These are phyloP conservation scores for Ophidiomyces ophidiicola DNA, from an alignment of 2,329 filamentous ascomycete genomes.

Conservation along the genomic window DNA sequence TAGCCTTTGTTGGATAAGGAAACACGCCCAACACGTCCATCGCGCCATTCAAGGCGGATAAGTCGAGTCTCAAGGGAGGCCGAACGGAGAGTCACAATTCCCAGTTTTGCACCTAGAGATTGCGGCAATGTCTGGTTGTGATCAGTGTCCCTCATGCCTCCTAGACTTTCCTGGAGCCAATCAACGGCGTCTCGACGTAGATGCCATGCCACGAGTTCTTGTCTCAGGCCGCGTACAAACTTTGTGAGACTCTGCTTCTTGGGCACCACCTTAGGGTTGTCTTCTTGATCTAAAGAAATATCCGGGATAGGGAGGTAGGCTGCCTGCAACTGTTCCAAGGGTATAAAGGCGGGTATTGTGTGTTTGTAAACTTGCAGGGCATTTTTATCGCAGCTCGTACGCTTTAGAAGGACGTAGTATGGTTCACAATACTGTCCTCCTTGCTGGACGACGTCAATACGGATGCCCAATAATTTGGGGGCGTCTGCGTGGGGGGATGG, in stretches of 20 bases:
- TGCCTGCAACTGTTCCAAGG: conserved; percentile 28
- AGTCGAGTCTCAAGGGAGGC: conserved; percentile 32
- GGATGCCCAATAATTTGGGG: conserved; percentile 29
- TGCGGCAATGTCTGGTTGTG: background rate
- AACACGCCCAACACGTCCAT: conserved; percentile 34
- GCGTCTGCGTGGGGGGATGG: conserved; percentile 26
- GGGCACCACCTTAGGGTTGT: conserved; percentile 14
- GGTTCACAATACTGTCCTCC: conserved; percentile 31
- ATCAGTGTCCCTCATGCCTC: conserved; percentile 2
- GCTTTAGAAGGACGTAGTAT: conserved; percentile 33
- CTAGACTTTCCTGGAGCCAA: conserved; percentile 25
- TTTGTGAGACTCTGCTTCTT: conserved; percentile 27
- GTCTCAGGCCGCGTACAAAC: conserved; percentile 30
- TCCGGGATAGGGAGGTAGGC: conserved; percentile 24
- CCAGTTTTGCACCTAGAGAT: conserved; percentile 18
- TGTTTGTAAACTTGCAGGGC: conserved; percentile 30
- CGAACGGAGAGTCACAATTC: conserved; percentile 26
- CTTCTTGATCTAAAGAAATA: conserved; percentile 14
- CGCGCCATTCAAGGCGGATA: conserved; percentile 34
- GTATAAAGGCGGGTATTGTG: conserved; percentile 36
- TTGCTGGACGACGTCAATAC: conserved; percentile 32
- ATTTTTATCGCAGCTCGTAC: conserved; percentile 17
- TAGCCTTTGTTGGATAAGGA: conserved; percentile 31
- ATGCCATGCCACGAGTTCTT: conserved; percentile 34
- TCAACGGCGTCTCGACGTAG: conserved; percentile 28